Conservation (phyloP, 345 rosid genomes). For the Camelina neglecta region DNA sequence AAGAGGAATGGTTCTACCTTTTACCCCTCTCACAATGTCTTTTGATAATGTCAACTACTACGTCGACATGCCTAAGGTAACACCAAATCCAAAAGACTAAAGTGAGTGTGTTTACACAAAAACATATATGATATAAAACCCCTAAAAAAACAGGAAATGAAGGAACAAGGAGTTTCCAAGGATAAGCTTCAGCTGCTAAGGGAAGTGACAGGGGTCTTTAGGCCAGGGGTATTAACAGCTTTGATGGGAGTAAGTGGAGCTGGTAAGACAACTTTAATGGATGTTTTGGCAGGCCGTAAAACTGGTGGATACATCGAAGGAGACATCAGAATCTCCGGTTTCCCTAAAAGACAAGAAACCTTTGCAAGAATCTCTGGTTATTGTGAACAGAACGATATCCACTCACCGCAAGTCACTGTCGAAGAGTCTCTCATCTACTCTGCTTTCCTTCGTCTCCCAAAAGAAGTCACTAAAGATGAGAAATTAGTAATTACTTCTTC, state of each 20-base stretch:
- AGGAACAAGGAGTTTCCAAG: slow-evolving; percentile 70
- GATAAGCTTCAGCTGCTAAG: slow-evolving; percentile 74
- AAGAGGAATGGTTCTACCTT: slow-evolving; percentile 87
- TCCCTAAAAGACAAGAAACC: slow-evolving; percentile 80
- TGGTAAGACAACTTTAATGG: slow-evolving; percentile 97
- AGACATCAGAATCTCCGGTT: slow-evolving; percentile 83
- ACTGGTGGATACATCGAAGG: slow-evolving; percentile 93
- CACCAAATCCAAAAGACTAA: slow-evolving; percentile 3
- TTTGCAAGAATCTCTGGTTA: slow-evolving; percentile 96
- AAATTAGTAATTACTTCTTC: slow-evolving; percentile 60
- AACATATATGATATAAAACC: not conserved
- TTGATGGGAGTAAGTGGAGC: slow-evolving; percentile 99
- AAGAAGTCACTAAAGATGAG: slow-evolving; percentile 72
- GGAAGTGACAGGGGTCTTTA: slow-evolving; percentile 81
- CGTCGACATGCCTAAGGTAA: slow-evolving; percentile 83
- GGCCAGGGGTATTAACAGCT: slow-evolving; percentile 93
- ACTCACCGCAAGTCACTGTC: slow-evolving; percentile 90
- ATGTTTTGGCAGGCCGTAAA: slow-evolving; percentile 93
- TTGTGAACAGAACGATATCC: slow-evolving; percentile 90
- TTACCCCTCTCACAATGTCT: slow-evolving; percentile 81
- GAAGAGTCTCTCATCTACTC: slow-evolving; percentile 86
- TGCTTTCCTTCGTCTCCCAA: slow-evolving; percentile 83
- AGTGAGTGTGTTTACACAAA: not conserved
- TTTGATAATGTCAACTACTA: slow-evolving; percentile 67
- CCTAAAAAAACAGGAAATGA: slow-evolving; percentile 73